A percentile compares a stretch with the other conserved stretches of the same genome.
Conservation (phyloP, 768 basidiomycete genomes). For the Peribolospora kevripleyi region DNA sequence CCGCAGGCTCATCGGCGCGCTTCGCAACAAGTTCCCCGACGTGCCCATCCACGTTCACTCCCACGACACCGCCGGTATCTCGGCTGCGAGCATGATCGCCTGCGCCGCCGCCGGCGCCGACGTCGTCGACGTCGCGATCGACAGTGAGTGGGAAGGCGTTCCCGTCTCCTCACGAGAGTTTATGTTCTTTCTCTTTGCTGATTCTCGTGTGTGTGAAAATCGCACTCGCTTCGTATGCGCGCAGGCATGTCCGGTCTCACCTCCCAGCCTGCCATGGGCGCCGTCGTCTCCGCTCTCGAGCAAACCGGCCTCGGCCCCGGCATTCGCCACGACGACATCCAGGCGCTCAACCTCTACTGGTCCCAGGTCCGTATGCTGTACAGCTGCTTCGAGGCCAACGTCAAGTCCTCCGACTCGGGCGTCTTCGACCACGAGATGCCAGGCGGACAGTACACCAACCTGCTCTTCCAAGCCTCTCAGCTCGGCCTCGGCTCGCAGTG, state of each 20-base stretch:
- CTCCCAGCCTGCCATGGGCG: slow-evolving; percentile 98
- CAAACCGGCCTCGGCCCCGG: slow-evolving; percentile 84
- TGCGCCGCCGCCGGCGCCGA: slow-evolving; percentile 92
- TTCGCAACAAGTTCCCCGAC: slow-evolving; percentile 86
- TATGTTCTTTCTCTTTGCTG: not conserved
- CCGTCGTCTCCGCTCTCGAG: slow-evolving; percentile 78
- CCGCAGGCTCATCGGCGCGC: slow-evolving; percentile 63
- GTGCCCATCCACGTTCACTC: slow-evolving; percentile 98
- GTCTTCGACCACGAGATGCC: slow-evolving; percentile 99
- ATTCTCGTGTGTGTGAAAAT: not conserved
- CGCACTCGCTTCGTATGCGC: slow-evolving; percentile 4
- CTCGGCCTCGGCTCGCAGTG: slow-evolving; percentile 92
- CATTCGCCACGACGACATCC: slow-evolving; percentile 88
- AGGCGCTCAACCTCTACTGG: slow-evolving; percentile 94
- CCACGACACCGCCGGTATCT: slow-evolving; percentile 96
- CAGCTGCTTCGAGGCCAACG: slow-evolving; percentile 91
- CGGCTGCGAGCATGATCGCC: slow-evolving; percentile 90
- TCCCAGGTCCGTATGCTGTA: slow-evolving; percentile 88
- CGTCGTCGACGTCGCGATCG: slow-evolving; percentile 92
- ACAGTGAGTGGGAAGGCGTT: slow-evolving; percentile 36
- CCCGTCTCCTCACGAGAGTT: not conserved
- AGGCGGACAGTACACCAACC: slow-evolving; percentile 42
- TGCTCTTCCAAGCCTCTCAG: slow-evolving; percentile 84
- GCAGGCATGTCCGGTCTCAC: slow-evolving; percentile 93
- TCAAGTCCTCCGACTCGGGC: slow-evolving; percentile 78